A percentile compares a stretch with the other conserved stretches of the same genome.
These are phyloP conservation scores for Scytalidium lignicola DNA, from an alignment of 2,329 filamentous ascomycete species.

Conservation along the genomic window DNA sequence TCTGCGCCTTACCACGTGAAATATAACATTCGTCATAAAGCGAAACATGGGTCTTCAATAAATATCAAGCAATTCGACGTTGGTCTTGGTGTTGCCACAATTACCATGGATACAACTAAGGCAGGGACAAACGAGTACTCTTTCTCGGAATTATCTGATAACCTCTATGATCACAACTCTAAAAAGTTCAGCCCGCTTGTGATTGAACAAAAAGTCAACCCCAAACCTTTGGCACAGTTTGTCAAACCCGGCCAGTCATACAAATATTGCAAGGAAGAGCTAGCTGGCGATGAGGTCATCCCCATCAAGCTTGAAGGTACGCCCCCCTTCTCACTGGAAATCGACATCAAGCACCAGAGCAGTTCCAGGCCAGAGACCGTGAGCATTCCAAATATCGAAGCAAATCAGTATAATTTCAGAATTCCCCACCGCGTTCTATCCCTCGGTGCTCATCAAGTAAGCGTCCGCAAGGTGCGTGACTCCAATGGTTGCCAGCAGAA, in stretches of 20 bases:
- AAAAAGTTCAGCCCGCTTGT: constrained; percentile 60
- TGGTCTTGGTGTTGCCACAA: constrained; percentile 67
- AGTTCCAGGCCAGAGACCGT: constrained; percentile 75
- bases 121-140: constrained; percentile 82
- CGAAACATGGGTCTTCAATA: constrained; percentile 59
- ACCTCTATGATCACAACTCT: constrained; percentile 73
- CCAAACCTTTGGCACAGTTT: constrained; percentile 78
- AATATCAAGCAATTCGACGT: constrained; percentile 71
- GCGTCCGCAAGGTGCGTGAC: constrained; percentile 86
- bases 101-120: constrained; percentile 81
- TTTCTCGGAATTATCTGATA: constrained; percentile 78
- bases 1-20: constrained; percentile 76
- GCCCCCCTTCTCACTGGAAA: constrained; percentile 83
- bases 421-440: constrained; percentile 82
- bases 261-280: constrained; percentile 87
- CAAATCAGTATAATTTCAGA: constrained; percentile 69
- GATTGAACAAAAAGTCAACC: constrained; percentile 78
- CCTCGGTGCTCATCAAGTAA: constrained; percentile 82
- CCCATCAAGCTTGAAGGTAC: constrained; percentile 79
- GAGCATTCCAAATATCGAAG: constrained; percentile 72
- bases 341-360: constrained; percentile 89
- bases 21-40: constrained; percentile 73
- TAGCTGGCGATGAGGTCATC: constrained; percentile 77
- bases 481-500: constrained; percentile 79
- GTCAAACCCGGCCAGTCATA: constrained; percentile 81